Evolutionary conservation across 2,329 filamentous ascomycete genomes (phyloP), one percentile per base, ranked within the genome.

Genomic region (Fonsecaea multimorphosa): DNA sequence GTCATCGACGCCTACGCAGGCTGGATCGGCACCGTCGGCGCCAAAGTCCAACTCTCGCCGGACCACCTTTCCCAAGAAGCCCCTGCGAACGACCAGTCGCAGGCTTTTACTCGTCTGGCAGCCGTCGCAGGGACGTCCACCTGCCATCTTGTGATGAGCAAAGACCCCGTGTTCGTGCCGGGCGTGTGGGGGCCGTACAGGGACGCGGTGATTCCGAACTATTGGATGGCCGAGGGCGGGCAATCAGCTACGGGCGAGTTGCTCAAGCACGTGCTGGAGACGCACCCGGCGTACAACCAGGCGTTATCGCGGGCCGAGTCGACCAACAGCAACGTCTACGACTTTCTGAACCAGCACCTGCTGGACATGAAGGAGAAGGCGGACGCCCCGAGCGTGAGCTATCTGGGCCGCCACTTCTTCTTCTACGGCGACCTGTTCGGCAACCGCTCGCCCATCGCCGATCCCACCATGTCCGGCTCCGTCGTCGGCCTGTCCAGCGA

Each of bases 1-100:
- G 95, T 99, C 70, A 99, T 99, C 75, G 95, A 99, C 77, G 95
- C 95, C 19, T 99, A 99, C 74, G 95, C 95, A 66, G 95, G 95
- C 70, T 99, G 95, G 95, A 95, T 99, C 72, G 95, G 95, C 67
- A 98, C 95, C 1, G 95, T 99, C n/a, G 95, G 95, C 65, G 94
- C 95, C 67, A 97, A 97, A 78, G 92, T 97, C 72, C 86, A 92
- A 71, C 85, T 96, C 16, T 84, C 85, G 46, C 80, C 84, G 64
- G 87, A 90, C 63, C 85, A 90, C 55, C 84, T 94, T 44, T 89
- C 90, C 75, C 83, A 86, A 66, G 85, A 85, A 38, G 83, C 85
- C 3, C 85, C 91, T 1, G 88, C 90, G 75, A 96, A 96, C 78
- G 92, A 96, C 75, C 86, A 95, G n/a, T 87, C 90, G 1, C 93